These are phyloP conservation scores for Albatrellus ellisii DNA, from an alignment of 768 basidiomycete genomes.

Conservation along the genomic window DNA sequence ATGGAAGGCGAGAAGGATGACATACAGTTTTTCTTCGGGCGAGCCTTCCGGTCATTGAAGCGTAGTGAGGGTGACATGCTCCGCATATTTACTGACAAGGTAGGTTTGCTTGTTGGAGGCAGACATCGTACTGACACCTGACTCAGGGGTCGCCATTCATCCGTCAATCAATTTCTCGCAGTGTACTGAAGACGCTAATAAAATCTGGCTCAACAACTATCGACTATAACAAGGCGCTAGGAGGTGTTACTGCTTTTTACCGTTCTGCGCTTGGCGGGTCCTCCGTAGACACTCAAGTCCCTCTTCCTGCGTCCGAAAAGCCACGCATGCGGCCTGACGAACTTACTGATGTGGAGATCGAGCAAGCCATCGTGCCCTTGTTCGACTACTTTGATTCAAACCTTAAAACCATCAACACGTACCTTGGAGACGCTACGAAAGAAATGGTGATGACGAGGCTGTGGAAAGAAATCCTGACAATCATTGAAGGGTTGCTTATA, in stretches of 20 bases:
- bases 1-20: conserved; percentile 99
- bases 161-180: conserved; percentile 70
- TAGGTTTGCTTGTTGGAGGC: conserved; percentile 19
- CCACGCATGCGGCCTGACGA: conserved; percentile 68
- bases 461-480: conserved; percentile 90
- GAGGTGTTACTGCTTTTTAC: conserved; percentile 70
- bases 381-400: conserved; percentile 97
- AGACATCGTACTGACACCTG: neutral
- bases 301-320: conserved; percentile 62
- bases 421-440: conserved; percentile 73
- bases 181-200: conserved; percentile 63
- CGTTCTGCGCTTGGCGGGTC: conserved; percentile 60
- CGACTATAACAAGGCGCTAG: conserved; percentile 86
- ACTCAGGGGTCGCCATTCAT: conserved; percentile 87
- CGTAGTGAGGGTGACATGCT: conserved; percentile 93
- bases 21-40: conserved; percentile 93
- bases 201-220: conserved; percentile 44
- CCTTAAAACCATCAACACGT: conserved; percentile 80
- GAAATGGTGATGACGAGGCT: conserved; percentile 85
- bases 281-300: conserved; percentile 61
- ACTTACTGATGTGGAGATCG: conserved; percentile 87
- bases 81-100: conserved; percentile 94
- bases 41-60: conserved; percentile 88
- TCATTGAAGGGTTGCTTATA: conserved; percentile 80
- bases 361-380: conserved; percentile 78